Evolutionary conservation across 768 basidiomycete genomes (phyloP), one percentile per base, ranked within the genome.

Genomic region (Trametes gibbosa): DNA sequence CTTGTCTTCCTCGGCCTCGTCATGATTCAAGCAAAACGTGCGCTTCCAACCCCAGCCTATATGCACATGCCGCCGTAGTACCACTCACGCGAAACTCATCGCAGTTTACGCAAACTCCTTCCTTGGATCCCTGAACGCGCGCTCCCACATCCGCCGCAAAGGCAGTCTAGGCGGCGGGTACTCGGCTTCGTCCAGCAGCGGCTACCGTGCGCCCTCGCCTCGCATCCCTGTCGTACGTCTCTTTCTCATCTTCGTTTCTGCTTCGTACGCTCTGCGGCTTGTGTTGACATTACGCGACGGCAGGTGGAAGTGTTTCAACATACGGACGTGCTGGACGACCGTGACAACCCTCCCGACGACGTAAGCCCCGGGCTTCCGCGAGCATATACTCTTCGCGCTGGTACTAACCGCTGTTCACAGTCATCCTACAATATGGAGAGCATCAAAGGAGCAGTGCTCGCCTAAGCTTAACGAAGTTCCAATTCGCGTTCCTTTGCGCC

Each of bases 1-100:
- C 52, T 62, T 23, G 47, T 46, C 40, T 62, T 62, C 53, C 56
- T 62, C 24, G 61, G 61, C 3, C 52, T 62, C n/a, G 56, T 62
- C 47, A 57, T 53, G 56, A 58, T 62, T 42, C 61, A 62, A 39
- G 27, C 51, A 10, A 62, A 62, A 29, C 61, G 61, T 62, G 34
- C 47, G 56, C 47, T 12, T 17, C 34, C 50, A 5, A 16, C 23
- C 46, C 4, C 29, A n/a, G n/a, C n/a, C n/a, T n/a, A n/a, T n/a
- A n/a, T 23, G 21, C 9, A 6, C 19, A 10, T 41, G 6, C 29
- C 35, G n/a, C n/a, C n/a, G n/a, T n/a, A n/a, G n/a, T 23, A 6
- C 32, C 32, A n/a, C 46, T 55, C 16, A 37, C 19, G 25, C 7
- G 29, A 21, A 4, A 32, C 8, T 5, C 13, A 8, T 17, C 19